These are phyloP conservation scores for Suzukiozyma palmioleophila DNA, from an alignment of 1,139 yeast genomes.

Conservation along the genomic window DNA sequence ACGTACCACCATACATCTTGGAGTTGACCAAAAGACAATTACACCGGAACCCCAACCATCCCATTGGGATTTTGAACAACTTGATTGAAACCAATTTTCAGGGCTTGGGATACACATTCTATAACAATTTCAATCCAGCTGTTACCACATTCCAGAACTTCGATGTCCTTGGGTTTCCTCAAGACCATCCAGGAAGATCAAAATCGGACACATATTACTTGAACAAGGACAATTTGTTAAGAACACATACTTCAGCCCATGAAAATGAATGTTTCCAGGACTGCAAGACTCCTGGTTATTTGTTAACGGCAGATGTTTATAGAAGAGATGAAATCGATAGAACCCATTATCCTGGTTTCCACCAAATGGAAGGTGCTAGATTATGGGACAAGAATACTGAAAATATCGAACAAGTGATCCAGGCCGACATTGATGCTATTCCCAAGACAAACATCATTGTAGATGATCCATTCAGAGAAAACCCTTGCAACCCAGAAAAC, in stretches of 20 bases:
- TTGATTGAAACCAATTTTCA: conserved; percentile 66
- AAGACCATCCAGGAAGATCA: conserved; percentile 90
- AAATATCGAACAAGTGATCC: conserved; percentile 40
- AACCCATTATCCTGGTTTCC: conserved; percentile 96
- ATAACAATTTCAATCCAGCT: conserved; percentile 76
- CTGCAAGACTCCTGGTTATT: conserved; percentile 76
- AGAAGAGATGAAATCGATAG: conserved; percentile 93
- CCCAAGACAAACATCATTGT: conserved; percentile 71
- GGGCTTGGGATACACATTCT: conserved; percentile 71
- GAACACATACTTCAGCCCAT: conserved; percentile 98
- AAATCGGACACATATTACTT: conserved; percentile 90
- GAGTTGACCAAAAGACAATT: conserved; percentile 67
- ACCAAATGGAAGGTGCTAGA: conserved; percentile 96
- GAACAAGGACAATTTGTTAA: conserved; percentile 61
- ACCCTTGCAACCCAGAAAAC: conserved; percentile 53
- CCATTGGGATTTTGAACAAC: conserved; percentile 79
- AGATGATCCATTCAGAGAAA: conserved; percentile 57
- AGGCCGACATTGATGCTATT: conserved; percentile 56
- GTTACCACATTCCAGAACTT: conserved; percentile 83
- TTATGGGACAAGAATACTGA: conserved; percentile 60
- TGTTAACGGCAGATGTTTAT: conserved; percentile 93
- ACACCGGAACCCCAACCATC: conserved; percentile 74
- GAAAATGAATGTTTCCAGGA: conserved; percentile 75
- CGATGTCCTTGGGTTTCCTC: conserved; percentile 86
- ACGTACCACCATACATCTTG: conserved; percentile 72